Evolutionary conservation across 768 basidiomycete species (phyloP).

Genomic region (Mycena filopes): DNA sequence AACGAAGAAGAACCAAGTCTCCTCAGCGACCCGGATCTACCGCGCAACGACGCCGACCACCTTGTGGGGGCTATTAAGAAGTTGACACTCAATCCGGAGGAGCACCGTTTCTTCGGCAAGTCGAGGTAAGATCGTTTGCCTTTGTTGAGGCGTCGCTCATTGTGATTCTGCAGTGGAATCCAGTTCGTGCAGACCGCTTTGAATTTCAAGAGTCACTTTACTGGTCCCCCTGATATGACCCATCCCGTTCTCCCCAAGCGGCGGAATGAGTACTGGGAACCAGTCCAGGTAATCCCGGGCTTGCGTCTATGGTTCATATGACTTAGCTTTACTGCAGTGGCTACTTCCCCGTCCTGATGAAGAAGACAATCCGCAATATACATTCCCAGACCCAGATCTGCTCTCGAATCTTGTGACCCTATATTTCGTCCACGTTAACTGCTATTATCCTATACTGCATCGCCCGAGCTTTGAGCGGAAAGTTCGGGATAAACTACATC

Average conservation of each 20-base stretch:
- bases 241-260: constrained; percentile 41
- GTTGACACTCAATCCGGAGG: constrained; percentile 51
- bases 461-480: constrained; percentile 72
- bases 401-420: constrained; percentile 63
- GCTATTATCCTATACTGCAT: constrained; percentile 74
- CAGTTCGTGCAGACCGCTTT: constrained; percentile 66
- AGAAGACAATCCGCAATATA: constrained; percentile 44
- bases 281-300: constrained; percentile 50
- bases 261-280: constrained; percentile 62
- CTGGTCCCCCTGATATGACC: constrained; percentile 14
- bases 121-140: constrained; percentile 37
- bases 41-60: constrained; percentile 51
- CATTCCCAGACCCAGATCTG: constrained; percentile 66
- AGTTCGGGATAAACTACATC: constrained; percentile 60
- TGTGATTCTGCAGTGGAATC: constrained; percentile 49
- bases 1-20: constrained; percentile 36
- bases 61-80: constrained; percentile 42
- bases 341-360: constrained; percentile 33
- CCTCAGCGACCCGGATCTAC: constrained; percentile 48
- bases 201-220: constrained; percentile 55
- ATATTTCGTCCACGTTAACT: constrained; percentile 58
- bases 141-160: neutral
- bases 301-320: neutral
- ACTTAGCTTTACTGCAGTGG: constrained; percentile 10
- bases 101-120: constrained; percentile 61